These are phyloP conservation scores for Nematocida sp. DNA, from an alignment of 371 early-diverging fungal species.

Conservation along the genomic window DNA sequence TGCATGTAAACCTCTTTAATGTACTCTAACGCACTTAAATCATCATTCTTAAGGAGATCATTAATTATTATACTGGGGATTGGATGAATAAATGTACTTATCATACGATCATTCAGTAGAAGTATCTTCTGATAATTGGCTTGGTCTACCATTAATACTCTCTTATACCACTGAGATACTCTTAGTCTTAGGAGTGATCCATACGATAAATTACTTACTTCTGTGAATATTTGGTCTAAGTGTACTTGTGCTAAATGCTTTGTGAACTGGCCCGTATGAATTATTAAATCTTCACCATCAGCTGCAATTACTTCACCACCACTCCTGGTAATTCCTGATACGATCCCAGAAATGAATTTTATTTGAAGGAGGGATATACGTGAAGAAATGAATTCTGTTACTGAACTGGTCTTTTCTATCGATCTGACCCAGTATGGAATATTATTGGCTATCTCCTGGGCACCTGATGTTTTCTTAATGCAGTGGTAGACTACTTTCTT, in stretches of 20 bases:
- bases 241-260: slow-evolving; percentile 11
- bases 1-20: slow-evolving; percentile 4
- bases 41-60: neutral
- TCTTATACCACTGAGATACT: neutral
- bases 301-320: slow-evolving; percentile 15
- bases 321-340: slow-evolving; percentile 22
- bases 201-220: slow-evolving; percentile 7
- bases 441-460: neutral
- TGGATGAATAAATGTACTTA: neutral
- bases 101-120: neutral
- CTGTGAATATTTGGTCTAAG: neutral
- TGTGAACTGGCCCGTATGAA: slow-evolving; percentile 24
- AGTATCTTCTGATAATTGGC: slow-evolving; percentile 10
- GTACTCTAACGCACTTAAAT: slow-evolving; percentile 29
- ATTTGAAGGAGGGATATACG: slow-evolving; percentile 18
- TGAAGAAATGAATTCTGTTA: neutral
- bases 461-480: slow-evolving; percentile 20
- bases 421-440: slow-evolving; percentile 14
- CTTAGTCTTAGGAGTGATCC: slow-evolving; percentile 27
- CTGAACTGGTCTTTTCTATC: neutral
- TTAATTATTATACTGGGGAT: neutral
- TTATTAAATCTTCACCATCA: slow-evolving; percentile 24
- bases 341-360: slow-evolving; percentile 42
- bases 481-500: slow-evolving; percentile 29
- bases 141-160: slow-evolving; percentile 19